Evolutionary conservation across 2,329 filamentous ascomycete species (phyloP).

Genomic region (Trichoderma oligosporum): DNA sequence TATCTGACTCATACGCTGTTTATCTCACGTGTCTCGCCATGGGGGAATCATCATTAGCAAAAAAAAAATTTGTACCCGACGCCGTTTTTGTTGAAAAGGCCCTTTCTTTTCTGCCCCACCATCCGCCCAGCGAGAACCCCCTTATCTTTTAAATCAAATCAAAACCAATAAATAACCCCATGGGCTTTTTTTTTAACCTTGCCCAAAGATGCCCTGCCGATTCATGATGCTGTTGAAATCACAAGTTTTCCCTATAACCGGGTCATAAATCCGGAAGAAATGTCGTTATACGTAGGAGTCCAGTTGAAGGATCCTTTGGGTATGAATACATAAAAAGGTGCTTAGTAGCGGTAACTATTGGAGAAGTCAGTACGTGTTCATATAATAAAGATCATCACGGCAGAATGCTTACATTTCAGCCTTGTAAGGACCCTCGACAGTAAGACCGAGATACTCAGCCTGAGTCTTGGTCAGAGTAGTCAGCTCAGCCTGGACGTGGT

Average conservation of each 20-base stretch:
- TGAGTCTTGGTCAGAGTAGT: slow-evolving; percentile 79
- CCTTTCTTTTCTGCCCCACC: slow-evolving; percentile 36
- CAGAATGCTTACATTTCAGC: slow-evolving; percentile 68
- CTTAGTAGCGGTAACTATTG: slow-evolving; percentile 45
- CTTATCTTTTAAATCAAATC: slow-evolving; percentile 24
- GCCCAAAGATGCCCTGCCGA: slow-evolving; percentile 38
- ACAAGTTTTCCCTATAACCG: slow-evolving; percentile 37
- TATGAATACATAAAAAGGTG: slow-evolving; percentile 30
- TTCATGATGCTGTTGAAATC: slow-evolving; percentile 45
- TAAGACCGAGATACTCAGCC: slow-evolving; percentile 90
- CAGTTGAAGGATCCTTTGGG: slow-evolving; percentile 40
- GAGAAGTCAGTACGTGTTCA: slow-evolving; percentile 20
- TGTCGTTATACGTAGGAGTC: slow-evolving; percentile 37
- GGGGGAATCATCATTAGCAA: slow-evolving; percentile 38
- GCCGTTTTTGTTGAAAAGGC: slow-evolving; percentile 41
- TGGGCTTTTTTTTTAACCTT: slow-evolving; percentile 30
- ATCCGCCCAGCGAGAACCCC: slow-evolving; percentile 29
- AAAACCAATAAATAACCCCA: slow-evolving; percentile 27
- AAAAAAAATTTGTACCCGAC: slow-evolving; percentile 31
- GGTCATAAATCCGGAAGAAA: slow-evolving; percentile 30
- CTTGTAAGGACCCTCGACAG: slow-evolving; percentile 91
- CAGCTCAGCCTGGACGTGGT: slow-evolving; percentile 92
- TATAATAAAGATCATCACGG: neutral
- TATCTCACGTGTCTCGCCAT: slow-evolving; percentile 26
- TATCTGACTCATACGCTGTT: slow-evolving; percentile 3